Percentiles rank a stretch among this genome's conserved stretches.
Evolutionary conservation across 129 eudicot species (phyloP).

Genomic region (Escallonia rubra): DNA sequence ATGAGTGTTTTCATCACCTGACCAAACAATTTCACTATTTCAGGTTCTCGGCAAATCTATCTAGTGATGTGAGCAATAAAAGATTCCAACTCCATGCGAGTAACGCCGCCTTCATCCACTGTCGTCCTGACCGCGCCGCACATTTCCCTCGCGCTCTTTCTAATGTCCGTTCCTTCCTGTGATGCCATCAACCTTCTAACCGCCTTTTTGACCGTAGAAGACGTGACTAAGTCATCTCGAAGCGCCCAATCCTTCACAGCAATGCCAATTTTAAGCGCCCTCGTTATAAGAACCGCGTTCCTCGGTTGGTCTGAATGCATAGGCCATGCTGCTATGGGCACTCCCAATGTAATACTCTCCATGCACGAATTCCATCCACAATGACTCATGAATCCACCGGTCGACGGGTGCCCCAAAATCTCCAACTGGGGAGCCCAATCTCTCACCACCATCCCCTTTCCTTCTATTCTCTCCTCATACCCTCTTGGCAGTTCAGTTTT

Average conservation of each 20-base stretch:
- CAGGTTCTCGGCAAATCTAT: neutral
- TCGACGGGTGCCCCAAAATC: conserved; percentile 28
- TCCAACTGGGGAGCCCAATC: conserved; percentile 50
- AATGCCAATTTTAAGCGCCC: conserved; percentile 26
- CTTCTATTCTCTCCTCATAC: conserved; percentile 24
- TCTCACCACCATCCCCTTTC: conserved; percentile 29
- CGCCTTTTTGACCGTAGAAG: conserved; percentile 20
- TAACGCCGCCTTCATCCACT: conserved; percentile 29
- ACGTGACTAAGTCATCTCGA: conserved; percentile 28
- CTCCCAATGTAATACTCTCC: conserved; percentile 43
- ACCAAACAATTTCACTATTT: too few relatives aligned
- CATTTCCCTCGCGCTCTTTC: conserved; percentile 31
- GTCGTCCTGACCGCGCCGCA: conserved; percentile 25
- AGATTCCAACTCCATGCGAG: conserved; percentile 34
- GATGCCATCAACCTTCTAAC: conserved; percentile 37
- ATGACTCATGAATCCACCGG: conserved; percentile 47
- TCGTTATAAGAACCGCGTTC: conserved; percentile 26
- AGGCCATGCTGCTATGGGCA: conserved; percentile 42
- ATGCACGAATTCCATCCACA: conserved; percentile 51
- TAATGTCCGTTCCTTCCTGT: conserved; percentile 30
- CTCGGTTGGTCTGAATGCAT: conserved; percentile 55
- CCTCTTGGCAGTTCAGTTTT: conserved; percentile 28
- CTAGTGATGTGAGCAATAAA: conserved; percentile 34
- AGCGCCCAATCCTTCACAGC: conserved; percentile 34
- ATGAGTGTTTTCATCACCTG: too few relatives aligned